These are phyloP conservation scores for Fusarium proliferatum DNA, from an alignment of 2,329 filamentous ascomycete species.

Conservation along the genomic window DNA sequence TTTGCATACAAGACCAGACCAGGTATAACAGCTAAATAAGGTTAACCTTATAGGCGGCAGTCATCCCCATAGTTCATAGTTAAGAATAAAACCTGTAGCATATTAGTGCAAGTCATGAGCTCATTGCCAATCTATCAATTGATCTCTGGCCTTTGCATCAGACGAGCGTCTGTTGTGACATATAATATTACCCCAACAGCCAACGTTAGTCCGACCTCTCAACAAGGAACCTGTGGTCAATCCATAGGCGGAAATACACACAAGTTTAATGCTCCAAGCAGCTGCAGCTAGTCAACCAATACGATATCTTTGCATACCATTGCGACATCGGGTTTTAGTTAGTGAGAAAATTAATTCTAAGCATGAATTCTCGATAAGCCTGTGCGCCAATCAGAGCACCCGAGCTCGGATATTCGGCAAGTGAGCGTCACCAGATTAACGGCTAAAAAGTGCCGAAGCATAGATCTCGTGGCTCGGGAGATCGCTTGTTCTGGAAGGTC, in stretches of 20 bases:
- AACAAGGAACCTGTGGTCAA: too few relatives aligned
- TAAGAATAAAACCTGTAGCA: too few relatives aligned
- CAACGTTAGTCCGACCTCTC: too few relatives aligned
- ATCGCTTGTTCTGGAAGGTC: constrained; percentile 9
- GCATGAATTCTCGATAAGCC: constrained; percentile 5
- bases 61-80: too few relatives aligned
- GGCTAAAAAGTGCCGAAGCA: constrained; percentile 7
- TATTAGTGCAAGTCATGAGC: too few relatives aligned
- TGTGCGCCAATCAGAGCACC: neutral
- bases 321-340: neutral
- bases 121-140: too few relatives aligned
- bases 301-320: neutral
- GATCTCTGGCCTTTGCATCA: too few relatives aligned
- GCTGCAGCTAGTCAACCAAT: accelerated
- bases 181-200: too few relatives aligned
- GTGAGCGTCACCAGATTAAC: neutral
- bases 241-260: neutral
- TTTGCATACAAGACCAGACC: too few relatives aligned
- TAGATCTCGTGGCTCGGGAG: neutral
- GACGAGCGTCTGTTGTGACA: neutral
- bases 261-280: neutral
- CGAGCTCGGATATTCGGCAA: neutral
- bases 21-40: too few relatives aligned
- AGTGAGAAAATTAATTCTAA: neutral
- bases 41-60: too few relatives aligned